Conservation (phyloP, 768 basidiomycete genomes). For the Trametes elegans region DNA sequence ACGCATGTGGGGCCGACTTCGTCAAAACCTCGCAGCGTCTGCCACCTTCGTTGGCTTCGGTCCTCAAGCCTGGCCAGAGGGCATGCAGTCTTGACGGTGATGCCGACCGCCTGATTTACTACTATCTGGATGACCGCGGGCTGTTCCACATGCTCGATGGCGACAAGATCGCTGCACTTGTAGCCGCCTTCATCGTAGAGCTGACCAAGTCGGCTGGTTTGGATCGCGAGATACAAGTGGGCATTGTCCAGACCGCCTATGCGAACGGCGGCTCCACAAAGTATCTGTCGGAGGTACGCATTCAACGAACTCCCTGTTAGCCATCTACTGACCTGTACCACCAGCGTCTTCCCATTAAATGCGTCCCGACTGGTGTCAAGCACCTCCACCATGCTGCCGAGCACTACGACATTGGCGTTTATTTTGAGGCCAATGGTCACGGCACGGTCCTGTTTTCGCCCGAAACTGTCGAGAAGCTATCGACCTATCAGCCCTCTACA, state of each 20-base stretch:
- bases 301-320: background rate
- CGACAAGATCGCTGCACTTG: conserved; percentile 95
- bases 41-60: conserved; percentile 69
- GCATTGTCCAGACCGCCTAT: conserved; percentile 98
- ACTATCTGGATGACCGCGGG: conserved; percentile 76
- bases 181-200: conserved; percentile 90
- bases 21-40: conserved; percentile 91
- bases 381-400: conserved; percentile 97
- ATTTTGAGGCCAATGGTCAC: conserved; percentile 99
- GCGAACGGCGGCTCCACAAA: conserved; percentile 97
- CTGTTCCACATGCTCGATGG: conserved; percentile 94
- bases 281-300: conserved; percentile 77
- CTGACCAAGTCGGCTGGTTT: conserved; percentile 84
- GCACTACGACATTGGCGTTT: conserved; percentile 92
- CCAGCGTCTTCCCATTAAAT: conserved; percentile 90
- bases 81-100: conserved; percentile 97
- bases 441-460: conserved; percentile 95
- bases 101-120: conserved; percentile 96
- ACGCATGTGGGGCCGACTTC: conserved; percentile 90
- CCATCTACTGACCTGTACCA: background rate
- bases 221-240: conserved; percentile 75
- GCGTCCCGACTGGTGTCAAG: conserved; percentile 96
- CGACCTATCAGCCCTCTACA: conserved; percentile 67
- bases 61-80: conserved; percentile 68
- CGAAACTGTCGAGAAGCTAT: conserved; percentile 59